Evolutionary conservation across 208 protist species (phyloP).

Genomic region (Naegleria fowleri): DNA sequence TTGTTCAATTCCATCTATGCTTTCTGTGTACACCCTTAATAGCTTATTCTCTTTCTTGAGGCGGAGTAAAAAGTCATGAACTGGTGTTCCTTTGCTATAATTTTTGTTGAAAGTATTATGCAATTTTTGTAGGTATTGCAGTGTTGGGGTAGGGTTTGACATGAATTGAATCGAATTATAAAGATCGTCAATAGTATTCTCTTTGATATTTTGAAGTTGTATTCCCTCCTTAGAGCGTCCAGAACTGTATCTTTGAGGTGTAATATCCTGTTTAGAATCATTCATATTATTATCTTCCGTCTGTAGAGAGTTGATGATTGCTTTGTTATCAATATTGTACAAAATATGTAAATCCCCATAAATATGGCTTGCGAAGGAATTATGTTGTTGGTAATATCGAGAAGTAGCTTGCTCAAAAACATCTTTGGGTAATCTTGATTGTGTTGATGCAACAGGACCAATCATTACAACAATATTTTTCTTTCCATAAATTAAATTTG

Average conservation of each 20-base stretch:
- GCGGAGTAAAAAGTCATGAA: neutral
- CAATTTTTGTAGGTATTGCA: neutral
- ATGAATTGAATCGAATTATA: neutral
- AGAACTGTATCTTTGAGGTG: neutral
- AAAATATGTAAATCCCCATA: neutral
- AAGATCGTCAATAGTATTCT: neutral
- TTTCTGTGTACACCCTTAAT: neutral
- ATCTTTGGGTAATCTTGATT: neutral
- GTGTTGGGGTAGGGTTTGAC: neutral
- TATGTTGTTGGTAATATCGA: neutral
- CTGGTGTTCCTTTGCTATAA: neutral
- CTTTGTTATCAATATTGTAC: neutral
- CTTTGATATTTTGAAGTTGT: neutral
- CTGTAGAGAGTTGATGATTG: neutral
- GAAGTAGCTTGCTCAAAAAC: neutral
- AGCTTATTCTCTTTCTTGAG: neutral
- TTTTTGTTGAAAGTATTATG: neutral
- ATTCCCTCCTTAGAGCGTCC: neutral
- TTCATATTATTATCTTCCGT: neutral
- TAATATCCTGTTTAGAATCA: neutral
- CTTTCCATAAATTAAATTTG: neutral
- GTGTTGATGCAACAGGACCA: neutral
- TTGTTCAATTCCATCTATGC: neutral
- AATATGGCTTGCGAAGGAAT: neutral
- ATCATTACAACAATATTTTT: neutral